Evolutionary conservation across 768 basidiomycete genomes (phyloP).

Genomic region (Termitomyces sp.): DNA sequence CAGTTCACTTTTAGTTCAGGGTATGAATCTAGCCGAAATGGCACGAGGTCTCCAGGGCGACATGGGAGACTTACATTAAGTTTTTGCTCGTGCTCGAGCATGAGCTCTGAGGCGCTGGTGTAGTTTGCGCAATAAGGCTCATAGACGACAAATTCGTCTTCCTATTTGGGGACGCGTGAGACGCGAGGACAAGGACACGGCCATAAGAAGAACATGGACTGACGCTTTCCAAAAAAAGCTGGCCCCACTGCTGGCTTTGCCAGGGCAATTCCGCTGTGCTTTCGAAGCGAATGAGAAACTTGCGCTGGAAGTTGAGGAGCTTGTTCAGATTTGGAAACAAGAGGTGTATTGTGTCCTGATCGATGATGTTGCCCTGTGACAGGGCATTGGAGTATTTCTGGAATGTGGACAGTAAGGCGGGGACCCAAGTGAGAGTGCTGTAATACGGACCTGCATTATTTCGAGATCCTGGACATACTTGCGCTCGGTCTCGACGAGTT

Average conservation of each 20-base stretch:
- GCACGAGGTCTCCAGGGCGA: conserved; percentile 2
- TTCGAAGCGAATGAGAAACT: conserved; percentile 88
- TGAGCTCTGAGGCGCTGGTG: conserved; percentile 78
- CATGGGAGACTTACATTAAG: conserved; percentile 57
- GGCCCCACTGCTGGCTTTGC: conserved; percentile 85
- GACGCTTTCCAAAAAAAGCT: conserved; percentile 78
- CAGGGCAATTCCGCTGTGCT: conserved; percentile 78
- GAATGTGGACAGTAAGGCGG: conserved; percentile 12
- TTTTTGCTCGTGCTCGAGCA: conserved; percentile 82
- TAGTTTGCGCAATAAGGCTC: conserved; percentile 98
- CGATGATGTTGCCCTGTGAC: conserved; percentile 76
- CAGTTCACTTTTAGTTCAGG: conserved; percentile 22
- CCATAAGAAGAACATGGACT: conserved; percentile 43
- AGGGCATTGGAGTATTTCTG: conserved; percentile 89
- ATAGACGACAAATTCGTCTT: conserved; percentile 93
- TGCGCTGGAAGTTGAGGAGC: conserved; percentile 93
- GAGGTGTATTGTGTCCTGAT: conserved; percentile 92
- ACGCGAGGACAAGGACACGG: conserved; percentile 35
- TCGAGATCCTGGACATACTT: conserved; percentile 97
- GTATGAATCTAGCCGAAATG: conserved; percentile 17
- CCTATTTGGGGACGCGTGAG: conserved; percentile 60
- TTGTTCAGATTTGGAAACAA: conserved; percentile 95
- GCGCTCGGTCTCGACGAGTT: conserved; percentile 92
- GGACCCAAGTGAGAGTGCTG: not conserved
- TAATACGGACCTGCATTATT: conserved; percentile 77